phyloP scores from a whole-genome alignment of 805 yeast species.

The Pichia manshurica region DNA sequence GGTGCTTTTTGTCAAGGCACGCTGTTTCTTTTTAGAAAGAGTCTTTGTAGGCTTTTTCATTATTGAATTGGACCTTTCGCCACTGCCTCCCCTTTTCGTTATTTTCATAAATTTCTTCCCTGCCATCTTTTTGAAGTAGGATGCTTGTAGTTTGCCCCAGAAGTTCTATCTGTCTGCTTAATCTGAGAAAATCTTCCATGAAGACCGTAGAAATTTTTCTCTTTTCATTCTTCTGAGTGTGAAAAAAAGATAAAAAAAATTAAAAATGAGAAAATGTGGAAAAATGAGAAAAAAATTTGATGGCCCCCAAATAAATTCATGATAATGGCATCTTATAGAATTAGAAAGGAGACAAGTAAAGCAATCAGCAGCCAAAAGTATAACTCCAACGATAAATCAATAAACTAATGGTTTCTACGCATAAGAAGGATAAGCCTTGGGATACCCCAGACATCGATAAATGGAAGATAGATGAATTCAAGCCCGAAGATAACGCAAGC shows the following conservation, averaged over 20 bases:
- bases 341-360: too few species aligned
- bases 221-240: neutral
- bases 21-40: constrained; percentile 21
- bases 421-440: constrained; percentile 96
- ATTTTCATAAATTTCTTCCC: neutral
- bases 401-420: constrained; percentile 89
- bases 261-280: neutral
- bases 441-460: constrained; percentile 92
- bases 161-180: too few species aligned
- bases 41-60: constrained; percentile 6
- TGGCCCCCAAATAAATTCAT: too few species aligned
- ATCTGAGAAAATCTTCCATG: too few species aligned
- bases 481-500: constrained; percentile 79
- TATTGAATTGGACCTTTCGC: neutral
- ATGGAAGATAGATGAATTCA: constrained; percentile 86
- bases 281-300: neutral
- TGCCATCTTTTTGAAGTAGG: neutral
- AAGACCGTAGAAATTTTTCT: too few species aligned
- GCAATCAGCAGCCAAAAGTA: too few species aligned
- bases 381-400: too few species aligned
- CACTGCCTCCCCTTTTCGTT: neutral
- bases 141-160: too few species aligned
- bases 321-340: too few species aligned
- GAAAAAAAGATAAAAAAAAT: neutral
- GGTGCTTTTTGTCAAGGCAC: constrained; percentile 20